These are phyloP conservation scores for Aspergillus funiculosus DNA, from an alignment of 495 filamentous ascomycete species.

Conservation along the genomic window DNA sequence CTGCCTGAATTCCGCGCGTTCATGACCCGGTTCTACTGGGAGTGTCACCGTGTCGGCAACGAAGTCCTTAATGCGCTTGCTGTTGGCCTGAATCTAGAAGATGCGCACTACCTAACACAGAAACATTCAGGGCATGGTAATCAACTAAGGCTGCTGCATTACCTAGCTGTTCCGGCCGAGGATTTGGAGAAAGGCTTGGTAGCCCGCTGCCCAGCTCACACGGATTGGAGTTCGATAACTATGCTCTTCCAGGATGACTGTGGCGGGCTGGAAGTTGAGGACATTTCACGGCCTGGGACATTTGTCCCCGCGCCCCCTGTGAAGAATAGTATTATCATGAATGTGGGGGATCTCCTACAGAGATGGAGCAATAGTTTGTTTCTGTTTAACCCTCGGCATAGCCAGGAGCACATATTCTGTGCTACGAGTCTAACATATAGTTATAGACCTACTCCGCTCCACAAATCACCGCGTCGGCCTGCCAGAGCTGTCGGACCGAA, in stretches of 20 bases:
- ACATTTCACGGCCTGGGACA: conserved; percentile 39
- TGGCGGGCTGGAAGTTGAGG: conserved; percentile 53
- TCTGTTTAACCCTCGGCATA: not conserved
- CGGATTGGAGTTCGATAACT: conserved; percentile 48
- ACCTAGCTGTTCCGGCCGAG: conserved; percentile 51
- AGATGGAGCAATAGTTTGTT: conserved; percentile 54
- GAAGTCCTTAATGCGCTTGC: conserved; percentile 50
- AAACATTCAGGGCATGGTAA: conserved; percentile 55
- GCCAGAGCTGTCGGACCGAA: conserved; percentile 33
- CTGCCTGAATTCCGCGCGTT: conserved; percentile 58
- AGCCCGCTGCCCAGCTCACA: conserved; percentile 51
- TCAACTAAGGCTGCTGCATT: conserved; percentile 62
- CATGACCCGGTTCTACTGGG: conserved; percentile 53
- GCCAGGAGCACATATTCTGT: not conserved
- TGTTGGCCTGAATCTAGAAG: conserved; percentile 41
- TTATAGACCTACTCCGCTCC: conserved; percentile 45
- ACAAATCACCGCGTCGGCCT: conserved; percentile 51
- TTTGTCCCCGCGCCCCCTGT: conserved; percentile 50
- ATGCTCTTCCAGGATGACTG: conserved; percentile 49
- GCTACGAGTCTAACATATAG: not conserved
- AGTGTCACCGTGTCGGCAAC: conserved; percentile 38
- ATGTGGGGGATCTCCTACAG: conserved; percentile 55
- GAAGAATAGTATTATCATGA: conserved; percentile 50
- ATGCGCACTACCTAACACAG: conserved; percentile 46
- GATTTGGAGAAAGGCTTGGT: conserved; percentile 39